Evolutionary conservation across 2,329 filamentous ascomycete genomes (phyloP).

Genomic region (Catunica adiposa): DNA sequence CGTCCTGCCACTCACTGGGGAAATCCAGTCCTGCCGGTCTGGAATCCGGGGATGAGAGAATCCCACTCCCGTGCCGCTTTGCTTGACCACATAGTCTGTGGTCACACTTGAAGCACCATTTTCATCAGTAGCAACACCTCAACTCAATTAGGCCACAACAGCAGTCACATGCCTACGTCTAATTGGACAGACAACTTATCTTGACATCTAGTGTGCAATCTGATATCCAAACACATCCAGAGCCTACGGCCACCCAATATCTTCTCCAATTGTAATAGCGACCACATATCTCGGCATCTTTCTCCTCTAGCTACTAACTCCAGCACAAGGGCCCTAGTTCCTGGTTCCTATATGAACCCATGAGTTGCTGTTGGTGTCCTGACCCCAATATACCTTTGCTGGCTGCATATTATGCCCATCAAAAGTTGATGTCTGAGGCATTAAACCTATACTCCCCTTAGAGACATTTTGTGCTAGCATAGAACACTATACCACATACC

Average conservation of each 20-base stretch:
- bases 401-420: not conserved
- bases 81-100: too few species aligned
- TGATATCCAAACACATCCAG: not conserved
- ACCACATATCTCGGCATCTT: constrained; percentile 2
- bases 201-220: not conserved
- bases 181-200: not conserved
- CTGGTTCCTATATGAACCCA: not conserved
- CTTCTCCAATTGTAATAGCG: not conserved
- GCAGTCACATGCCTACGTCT: not conserved
- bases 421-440: constrained; percentile 2
- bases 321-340: not conserved
- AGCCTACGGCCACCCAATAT: not conserved
- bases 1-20: not conserved
- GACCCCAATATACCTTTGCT: not conserved
- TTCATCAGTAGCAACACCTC: too few species aligned
- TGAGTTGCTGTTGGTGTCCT: not conserved
- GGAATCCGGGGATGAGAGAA: not conserved
- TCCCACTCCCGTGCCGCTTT: constrained; percentile 1
- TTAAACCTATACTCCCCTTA: not conserved
- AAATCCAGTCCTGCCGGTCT: constrained; percentile 1
- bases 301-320: not conserved
- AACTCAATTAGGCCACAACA: not conserved
- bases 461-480: too few species aligned
- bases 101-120: too few species aligned
- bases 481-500: too few species aligned